phyloP scores from a whole-genome alignment of 495 filamentous ascomycete genomes.

The Talaromyces trachyspermus region DNA sequence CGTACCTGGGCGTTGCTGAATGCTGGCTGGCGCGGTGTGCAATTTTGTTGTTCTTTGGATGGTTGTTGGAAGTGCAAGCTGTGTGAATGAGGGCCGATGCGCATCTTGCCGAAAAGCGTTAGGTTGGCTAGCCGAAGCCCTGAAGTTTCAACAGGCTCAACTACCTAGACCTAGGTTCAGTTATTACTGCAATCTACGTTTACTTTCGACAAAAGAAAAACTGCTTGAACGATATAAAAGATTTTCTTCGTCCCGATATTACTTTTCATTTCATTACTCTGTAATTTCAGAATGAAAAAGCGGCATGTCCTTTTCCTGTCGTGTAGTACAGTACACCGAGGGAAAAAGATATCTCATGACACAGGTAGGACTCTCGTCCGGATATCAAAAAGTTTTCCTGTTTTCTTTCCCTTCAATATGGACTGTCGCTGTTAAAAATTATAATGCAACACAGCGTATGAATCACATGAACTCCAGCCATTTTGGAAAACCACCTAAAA shows the following conservation, averaged over 20 bases:
- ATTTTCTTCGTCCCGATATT: slow-evolving; percentile 11
- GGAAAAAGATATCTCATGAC: slow-evolving; percentile 7
- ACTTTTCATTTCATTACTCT: slow-evolving; percentile 11
- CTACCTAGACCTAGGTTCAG: no score
- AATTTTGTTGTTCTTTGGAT: slow-evolving; percentile 32
- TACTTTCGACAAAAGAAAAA: slow-evolving; percentile 6
- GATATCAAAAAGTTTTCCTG: slow-evolving; percentile 40
- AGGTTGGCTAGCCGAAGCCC: slow-evolving; percentile 43
- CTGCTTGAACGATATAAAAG: slow-evolving; percentile 10
- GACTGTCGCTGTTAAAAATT: slow-evolving; percentile 38
- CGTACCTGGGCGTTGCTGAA: slow-evolving; percentile 34
- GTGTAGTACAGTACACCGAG: slow-evolving; percentile 7
- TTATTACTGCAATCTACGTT: slow-evolving; percentile 20
- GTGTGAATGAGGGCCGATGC: slow-evolving; percentile 27
- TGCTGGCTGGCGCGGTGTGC: slow-evolving; percentile 30
- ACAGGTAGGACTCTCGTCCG: slow-evolving; percentile 12
- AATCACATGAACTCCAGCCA: slow-evolving; percentile 38
- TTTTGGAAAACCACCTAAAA: slow-evolving; percentile 38
- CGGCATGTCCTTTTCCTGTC: slow-evolving; percentile 9
- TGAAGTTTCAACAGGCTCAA: slow-evolving; percentile 22
- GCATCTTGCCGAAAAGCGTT: slow-evolving; percentile 41
- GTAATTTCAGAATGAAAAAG: slow-evolving; percentile 10
- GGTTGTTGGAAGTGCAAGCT: slow-evolving; percentile 35
- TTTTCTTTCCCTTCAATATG: slow-evolving; percentile 20
- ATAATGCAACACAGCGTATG: slow-evolving; percentile 42